A percentile compares a stretch with the other conserved stretches of the same genome.
These are phyloP conservation scores for Melanomma pulvis-pyrius DNA, from an alignment of 495 filamentous ascomycete genomes.

Conservation along the genomic window DNA sequence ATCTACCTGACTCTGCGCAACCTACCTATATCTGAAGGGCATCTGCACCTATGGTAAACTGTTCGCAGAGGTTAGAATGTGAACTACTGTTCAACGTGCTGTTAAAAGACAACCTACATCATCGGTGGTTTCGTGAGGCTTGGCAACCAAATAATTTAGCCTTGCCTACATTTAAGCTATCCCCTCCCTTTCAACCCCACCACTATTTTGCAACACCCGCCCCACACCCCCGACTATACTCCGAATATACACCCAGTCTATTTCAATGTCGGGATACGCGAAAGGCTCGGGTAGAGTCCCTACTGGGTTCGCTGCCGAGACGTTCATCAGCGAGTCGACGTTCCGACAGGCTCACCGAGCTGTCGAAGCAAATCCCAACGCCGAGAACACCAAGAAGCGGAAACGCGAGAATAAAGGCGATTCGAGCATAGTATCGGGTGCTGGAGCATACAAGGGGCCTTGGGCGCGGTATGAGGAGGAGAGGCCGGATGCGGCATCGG, in stretches of 20 bases:
- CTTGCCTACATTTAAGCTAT: too few relatives aligned
- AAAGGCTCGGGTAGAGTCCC: slow-evolving; percentile 85
- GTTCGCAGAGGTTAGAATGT: too few relatives aligned
- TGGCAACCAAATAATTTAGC: too few relatives aligned
- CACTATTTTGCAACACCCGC: not conserved
- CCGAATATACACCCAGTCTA: not conserved
- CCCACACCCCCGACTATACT: not conserved
- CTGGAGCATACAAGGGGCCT: slow-evolving; percentile 84
- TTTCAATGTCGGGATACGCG: slow-evolving; percentile 40
- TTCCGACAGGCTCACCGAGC: slow-evolving; percentile 63
- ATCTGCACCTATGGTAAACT: too few relatives aligned
- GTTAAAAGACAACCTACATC: too few relatives aligned
- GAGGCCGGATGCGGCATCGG: slow-evolving; percentile 45
- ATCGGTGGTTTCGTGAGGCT: too few relatives aligned
- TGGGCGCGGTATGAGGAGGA: slow-evolving; percentile 85
- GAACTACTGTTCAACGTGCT: too few relatives aligned
- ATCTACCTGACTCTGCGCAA: too few relatives aligned
- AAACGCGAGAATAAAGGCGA: slow-evolving; percentile 84
- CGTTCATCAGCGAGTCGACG: slow-evolving; percentile 83
- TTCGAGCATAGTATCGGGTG: slow-evolving; percentile 78
- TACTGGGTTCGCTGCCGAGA: slow-evolving; percentile 86
- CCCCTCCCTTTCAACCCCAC: not conserved
- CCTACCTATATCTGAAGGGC: too few relatives aligned
- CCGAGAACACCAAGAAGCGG: slow-evolving; percentile 70
- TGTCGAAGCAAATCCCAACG: slow-evolving; percentile 64